These are phyloP conservation scores for Xylaria cubensis DNA, from an alignment of 495 filamentous ascomycete species.

Conservation along the genomic window DNA sequence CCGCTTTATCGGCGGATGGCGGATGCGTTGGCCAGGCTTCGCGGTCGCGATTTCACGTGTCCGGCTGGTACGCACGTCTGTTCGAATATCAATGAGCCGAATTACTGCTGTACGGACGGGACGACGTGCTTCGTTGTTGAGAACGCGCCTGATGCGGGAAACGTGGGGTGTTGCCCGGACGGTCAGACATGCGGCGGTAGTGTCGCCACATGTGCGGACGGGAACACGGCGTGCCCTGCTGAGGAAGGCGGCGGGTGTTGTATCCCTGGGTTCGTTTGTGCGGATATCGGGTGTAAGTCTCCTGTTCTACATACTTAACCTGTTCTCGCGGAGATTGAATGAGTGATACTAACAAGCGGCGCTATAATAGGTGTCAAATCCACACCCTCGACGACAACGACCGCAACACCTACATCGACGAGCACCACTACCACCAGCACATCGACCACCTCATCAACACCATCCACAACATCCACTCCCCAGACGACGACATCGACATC, in stretches of 20 bases:
- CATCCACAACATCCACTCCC: slow-evolving; percentile 51
- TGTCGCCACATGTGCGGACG: slow-evolving; percentile 66
- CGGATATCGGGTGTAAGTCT: slow-evolving; percentile 78
- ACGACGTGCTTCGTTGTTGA: slow-evolving; percentile 66
- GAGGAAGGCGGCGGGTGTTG: slow-evolving; percentile 86
- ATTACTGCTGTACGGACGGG: slow-evolving; percentile 75
- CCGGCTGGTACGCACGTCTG: slow-evolving; percentile 74
- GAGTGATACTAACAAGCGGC: slow-evolving; percentile 1
- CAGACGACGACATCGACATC: slow-evolving; percentile 31
- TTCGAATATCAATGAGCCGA: slow-evolving; percentile 68
- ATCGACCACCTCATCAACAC: slow-evolving; percentile 36
- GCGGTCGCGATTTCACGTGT: slow-evolving; percentile 70
- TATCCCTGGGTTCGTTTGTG: slow-evolving; percentile 78
- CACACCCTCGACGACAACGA: slow-evolving; percentile 54
- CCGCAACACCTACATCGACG: slow-evolving; percentile 35
- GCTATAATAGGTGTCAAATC: slow-evolving; percentile 39
- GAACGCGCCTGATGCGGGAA: slow-evolving; percentile 73
- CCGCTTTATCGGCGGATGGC: slow-evolving; percentile 42
- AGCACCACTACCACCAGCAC: slow-evolving; percentile 13
- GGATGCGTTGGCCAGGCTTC: slow-evolving; percentile 47
- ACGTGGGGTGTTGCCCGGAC: slow-evolving; percentile 84
- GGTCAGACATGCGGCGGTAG: slow-evolving; percentile 71
- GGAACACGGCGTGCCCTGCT: slow-evolving; percentile 71
- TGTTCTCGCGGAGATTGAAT: neutral
- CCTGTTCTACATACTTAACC: neutral